Percentiles rank a stretch among this genome's conserved stretches.
Conservation (phyloP, 495 filamentous ascomycete species). For the Penicillium macrosclerotiorum region DNA sequence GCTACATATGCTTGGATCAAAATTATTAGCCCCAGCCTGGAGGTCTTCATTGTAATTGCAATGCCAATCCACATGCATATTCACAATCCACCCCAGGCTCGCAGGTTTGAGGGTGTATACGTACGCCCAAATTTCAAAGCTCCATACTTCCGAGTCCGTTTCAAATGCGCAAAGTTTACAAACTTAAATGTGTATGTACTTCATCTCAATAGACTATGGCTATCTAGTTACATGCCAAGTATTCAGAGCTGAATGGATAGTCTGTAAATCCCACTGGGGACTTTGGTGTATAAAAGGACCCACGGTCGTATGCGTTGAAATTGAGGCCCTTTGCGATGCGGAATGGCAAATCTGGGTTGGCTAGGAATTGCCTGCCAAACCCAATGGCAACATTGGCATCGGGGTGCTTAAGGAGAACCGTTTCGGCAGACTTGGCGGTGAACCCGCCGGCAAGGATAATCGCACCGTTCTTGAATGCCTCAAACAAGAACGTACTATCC, state of each 20-base stretch:
- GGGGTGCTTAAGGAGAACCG: constrained; percentile 53
- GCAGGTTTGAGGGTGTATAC: too few relatives aligned
- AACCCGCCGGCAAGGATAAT: constrained; percentile 64
- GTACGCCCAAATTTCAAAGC: too few relatives aligned
- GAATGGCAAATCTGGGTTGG: constrained; percentile 70
- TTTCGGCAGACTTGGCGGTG: constrained; percentile 43
- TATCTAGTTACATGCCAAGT: too few relatives aligned
- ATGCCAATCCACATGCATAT: too few relatives aligned
- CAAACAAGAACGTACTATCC: constrained; percentile 45
- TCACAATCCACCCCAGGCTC: too few relatives aligned
- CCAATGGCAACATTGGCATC: constrained; percentile 52
- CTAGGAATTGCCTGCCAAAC: constrained; percentile 65
- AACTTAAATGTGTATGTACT: too few relatives aligned
- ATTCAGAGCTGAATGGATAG: constrained; percentile 47
- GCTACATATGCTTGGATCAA: too few relatives aligned
- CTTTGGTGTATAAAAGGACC: constrained; percentile 55
- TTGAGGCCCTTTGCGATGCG: constrained; percentile 55
- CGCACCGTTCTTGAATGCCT: constrained; percentile 48
- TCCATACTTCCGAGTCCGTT: too few relatives aligned
- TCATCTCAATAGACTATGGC: too few relatives aligned
- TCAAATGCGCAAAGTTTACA: too few relatives aligned
- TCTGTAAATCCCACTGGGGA: constrained; percentile 59
- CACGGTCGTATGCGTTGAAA: constrained; percentile 54
- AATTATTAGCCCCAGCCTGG: too few relatives aligned
- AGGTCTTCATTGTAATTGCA: too few relatives aligned